These are phyloP conservation scores for Phytophthora fragariaefolia DNA, from an alignment of 352 stramenopile species.

Conservation along the genomic window DNA sequence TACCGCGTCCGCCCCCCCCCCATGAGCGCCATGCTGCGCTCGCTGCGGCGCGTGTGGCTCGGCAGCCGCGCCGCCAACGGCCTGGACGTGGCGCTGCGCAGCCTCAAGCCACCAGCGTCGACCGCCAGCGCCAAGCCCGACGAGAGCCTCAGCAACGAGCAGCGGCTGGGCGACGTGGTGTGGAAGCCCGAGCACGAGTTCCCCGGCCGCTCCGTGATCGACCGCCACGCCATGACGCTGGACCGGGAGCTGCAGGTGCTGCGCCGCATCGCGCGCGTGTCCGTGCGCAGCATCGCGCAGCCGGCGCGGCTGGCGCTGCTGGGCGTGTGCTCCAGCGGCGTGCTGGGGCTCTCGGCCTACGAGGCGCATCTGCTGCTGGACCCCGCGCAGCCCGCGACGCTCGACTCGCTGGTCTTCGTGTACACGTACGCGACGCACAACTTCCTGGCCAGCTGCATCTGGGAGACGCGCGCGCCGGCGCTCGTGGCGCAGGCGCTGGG, in stretches of 20 bases:
- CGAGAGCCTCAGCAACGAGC: slow-evolving; percentile 32
- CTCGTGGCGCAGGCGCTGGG: slow-evolving; percentile 54
- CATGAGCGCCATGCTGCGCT: slow-evolving; percentile 29
- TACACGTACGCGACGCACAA: slow-evolving; percentile 68
- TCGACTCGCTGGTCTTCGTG: slow-evolving; percentile 50
- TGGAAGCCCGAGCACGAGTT: slow-evolving; percentile 72
- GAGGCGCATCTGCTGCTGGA: slow-evolving; percentile 56
- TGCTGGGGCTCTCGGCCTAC: slow-evolving; percentile 57
- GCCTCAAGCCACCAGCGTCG: not conserved
- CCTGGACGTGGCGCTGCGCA: slow-evolving; percentile 2
- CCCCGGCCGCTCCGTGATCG: slow-evolving; percentile 48
- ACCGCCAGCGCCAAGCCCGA: slow-evolving; percentile 15
- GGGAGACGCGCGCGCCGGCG: slow-evolving; percentile 53
- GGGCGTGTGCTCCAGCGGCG: slow-evolving; percentile 50
- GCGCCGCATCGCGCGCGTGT: slow-evolving; percentile 47
- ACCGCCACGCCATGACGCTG: slow-evolving; percentile 43
- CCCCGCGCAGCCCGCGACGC: slow-evolving; percentile 27
- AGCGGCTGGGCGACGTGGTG: slow-evolving; percentile 56
- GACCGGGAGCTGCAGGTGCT: slow-evolving; percentile 55
- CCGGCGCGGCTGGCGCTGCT: slow-evolving; percentile 54
- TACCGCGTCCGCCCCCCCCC: not conserved
- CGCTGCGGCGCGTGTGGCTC: slow-evolving; percentile 35
- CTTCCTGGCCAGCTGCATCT: slow-evolving; percentile 72
- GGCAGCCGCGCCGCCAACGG: slow-evolving; percentile 5
- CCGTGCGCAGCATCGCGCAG: slow-evolving; percentile 54